Base-by-base conservation (phyloP, 768 basidiomycete species). In the Phylloporus sp. region DNA sequence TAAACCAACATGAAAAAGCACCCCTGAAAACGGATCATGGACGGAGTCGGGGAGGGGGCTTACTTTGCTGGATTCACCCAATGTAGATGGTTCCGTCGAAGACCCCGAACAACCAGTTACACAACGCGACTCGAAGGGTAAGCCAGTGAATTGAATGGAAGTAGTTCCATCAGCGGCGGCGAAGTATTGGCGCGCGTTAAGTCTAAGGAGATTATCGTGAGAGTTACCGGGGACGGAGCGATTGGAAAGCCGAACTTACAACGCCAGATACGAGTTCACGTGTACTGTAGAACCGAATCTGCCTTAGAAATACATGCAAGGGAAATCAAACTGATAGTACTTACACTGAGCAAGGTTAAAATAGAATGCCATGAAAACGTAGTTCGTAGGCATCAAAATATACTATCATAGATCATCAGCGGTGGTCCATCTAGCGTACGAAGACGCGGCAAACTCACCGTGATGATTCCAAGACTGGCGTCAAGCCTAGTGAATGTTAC, bases 261-360 rank as follows among this genome's bases (percentile, higher is more conserved):
- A 72, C 5, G 81, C 79, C 8, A 84, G 71, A 57, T 81, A 80
- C 8, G 80, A 78, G 55, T 82, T 82, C 13, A 78, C 68, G 56
- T 82, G 82, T 23, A 83, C 79, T 82, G 38, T 6, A 26, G 0
- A 36, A 39, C 6, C 22, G 3, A 3, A 26, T 38, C 13, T 26
- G 20, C 22, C n/a, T 16, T 8, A 18, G 9, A 26, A 11, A 11
- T 8, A 10, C 7, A 2, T 3, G n/a, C 24, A 18, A 34, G 13
- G 22, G 2, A 38, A 36, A 27, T 27, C 28, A 6, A 40, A 80
- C 80, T 56, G 64, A 11, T 7, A n/a, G 3, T 27, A 23, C 40
- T 41, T 6, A 41, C 40, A 18, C 8, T 82, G 81, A 64, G 78
- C 77, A 29, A 81, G 64, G 16, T 76, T 67, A 29, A 82, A 71